phyloP scores from a whole-genome alignment of 768 basidiomycete species.

The Suillus subaureus region DNA sequence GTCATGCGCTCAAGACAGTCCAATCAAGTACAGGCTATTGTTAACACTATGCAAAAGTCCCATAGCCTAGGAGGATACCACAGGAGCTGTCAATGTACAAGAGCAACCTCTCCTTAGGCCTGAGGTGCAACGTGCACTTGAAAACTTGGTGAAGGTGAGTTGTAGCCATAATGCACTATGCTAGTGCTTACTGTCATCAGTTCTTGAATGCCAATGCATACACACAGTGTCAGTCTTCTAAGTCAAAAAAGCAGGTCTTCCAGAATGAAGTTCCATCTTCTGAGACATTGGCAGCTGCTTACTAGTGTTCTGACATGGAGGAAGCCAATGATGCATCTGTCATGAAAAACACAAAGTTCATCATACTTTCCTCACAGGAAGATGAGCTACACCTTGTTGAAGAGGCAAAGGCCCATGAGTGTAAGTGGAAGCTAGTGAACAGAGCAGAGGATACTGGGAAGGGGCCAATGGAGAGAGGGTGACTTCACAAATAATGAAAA shows the following conservation, averaged over 20 bases:
- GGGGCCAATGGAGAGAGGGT: not conserved
- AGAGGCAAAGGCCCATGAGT: not conserved
- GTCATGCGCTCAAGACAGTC: not conserved
- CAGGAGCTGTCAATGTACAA: not conserved
- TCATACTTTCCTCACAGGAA: not conserved
- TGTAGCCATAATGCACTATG: not conserved
- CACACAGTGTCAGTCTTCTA: not conserved
- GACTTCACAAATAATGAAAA: not conserved
- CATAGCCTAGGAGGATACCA: slow-evolving; percentile 1
- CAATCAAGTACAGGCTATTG: not conserved
- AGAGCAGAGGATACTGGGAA: not conserved
- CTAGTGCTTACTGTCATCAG: not conserved
- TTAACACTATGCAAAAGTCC: not conserved
- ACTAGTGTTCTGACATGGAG: not conserved
- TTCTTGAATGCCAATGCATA: not conserved
- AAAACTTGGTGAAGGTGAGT: not conserved
- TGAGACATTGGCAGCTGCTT: not conserved
- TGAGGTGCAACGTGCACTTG: not conserved
- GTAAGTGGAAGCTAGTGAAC: not conserved
- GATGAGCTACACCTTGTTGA: not conserved
- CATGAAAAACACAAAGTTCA: not conserved
- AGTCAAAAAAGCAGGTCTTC: not conserved
- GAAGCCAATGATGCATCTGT: not conserved
- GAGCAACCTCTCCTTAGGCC: not conserved
- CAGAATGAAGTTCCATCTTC: not conserved